These are phyloP conservation scores for Suillus clintonianus DNA, from an alignment of 768 basidiomycete genomes.

Conservation along the genomic window DNA sequence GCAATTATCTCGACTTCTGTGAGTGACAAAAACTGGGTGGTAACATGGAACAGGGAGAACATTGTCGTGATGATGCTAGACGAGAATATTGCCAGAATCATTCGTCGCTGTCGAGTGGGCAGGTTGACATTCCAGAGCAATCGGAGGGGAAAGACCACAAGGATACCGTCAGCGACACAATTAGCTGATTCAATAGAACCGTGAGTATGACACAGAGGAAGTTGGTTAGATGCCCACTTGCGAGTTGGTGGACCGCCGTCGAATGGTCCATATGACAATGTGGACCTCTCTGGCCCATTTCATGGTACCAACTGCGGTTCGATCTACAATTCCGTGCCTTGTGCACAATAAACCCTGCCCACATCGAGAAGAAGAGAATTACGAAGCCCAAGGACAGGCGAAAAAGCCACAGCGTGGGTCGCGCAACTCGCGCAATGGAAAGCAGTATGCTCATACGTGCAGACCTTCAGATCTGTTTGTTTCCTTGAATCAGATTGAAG, in stretches of 20 bases:
- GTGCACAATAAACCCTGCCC: conserved; percentile 9
- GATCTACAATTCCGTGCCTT: conserved; percentile 6
- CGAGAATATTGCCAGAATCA: conserved; percentile 12
- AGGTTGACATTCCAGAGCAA: conserved; percentile 16
- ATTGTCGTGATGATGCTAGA: conserved; percentile 9
- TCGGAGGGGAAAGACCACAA: conserved; percentile 8
- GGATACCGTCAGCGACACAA: conserved; percentile 3
- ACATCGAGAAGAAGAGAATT: conserved; percentile 15
- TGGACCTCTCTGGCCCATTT: neutral
- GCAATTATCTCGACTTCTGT: neutral
- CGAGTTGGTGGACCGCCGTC: conserved; percentile 6
- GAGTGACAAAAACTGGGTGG: neutral
- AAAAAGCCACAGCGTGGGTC: conserved; percentile 12
- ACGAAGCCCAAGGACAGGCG: conserved; percentile 1
- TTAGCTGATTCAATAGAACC: neutral
- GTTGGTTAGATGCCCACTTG: neutral
- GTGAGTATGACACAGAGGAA: neutral
- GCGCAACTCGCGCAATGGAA: conserved; percentile 26
- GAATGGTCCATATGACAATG: conserved; percentile 1
- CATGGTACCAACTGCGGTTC: conserved; percentile 10
- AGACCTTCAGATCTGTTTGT: conserved; percentile 13
- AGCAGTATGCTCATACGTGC: conserved; percentile 24
- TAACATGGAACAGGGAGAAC: conserved; percentile 8
- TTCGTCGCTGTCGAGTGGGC: conserved; percentile 11
- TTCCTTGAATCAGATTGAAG: neutral